Base-by-base conservation (phyloP, 768 basidiomycete species). In the Daedaleopsis sinensis region DNA sequence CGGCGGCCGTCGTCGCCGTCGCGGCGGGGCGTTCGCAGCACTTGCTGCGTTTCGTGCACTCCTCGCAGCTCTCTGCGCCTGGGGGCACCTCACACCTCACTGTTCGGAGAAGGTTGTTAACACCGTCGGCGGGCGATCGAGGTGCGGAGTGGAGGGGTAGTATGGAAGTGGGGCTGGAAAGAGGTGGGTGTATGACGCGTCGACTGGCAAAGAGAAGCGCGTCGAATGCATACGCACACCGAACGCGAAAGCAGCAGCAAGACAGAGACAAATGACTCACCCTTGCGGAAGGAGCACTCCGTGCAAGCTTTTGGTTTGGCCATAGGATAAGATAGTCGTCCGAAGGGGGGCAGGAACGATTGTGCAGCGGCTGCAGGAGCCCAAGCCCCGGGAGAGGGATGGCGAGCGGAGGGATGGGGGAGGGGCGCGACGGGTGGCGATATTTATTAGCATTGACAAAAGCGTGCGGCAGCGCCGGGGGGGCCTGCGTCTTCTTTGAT, bases 251-350 rank as follows among this genome's bases (percentile, higher is more conserved):
- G n/a, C n/a, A n/a, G n/a, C 5, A 50, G 21, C 8, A n/a, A 13
- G 24, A 35, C 50, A 24, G 27, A 51, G 24, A 51, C 2, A 3
- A 38, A 42, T 3, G 32, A 32, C 54, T 39, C 16, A 55, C 54
- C 54, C 27, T 55, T 55, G 11, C 54, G 54, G 9, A 21, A 55
- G 5, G 43, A 44, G 54, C 54, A 55, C 27, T 46, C 15, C 16
- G 15, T 21, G 27, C 54, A 55, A n/a, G 54, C 42, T 35, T 13
- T 38, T 15, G 15, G 15, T 23, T 47, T 55, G 5, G 51, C 32
- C 51, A 52, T 52, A 19, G 10, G 3, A 15, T 10, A 37, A 36
- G 37, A 0, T 18, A 12, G 35, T 35, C n/a, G 11, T n/a, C 16
- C 21, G 7, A 37, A n/a, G 21, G 37, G 13, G 27, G 32, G n/a